Evolutionary conservation across 2,329 filamentous ascomycete genomes (phyloP), one percentile per base, ranked within the genome.

Genomic region (Xylaria sp.): DNA sequence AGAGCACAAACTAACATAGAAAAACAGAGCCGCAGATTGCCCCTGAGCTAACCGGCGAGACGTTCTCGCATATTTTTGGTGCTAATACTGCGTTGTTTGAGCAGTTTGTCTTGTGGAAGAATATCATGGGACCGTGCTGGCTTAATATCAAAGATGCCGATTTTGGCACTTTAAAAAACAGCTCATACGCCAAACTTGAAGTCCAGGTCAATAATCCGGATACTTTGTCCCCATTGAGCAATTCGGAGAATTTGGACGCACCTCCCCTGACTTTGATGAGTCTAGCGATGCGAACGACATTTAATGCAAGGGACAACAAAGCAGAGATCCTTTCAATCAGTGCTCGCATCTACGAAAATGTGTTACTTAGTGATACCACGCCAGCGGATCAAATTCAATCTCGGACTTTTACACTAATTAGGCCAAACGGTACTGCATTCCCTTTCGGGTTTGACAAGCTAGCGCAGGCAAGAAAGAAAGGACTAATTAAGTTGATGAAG

Each of bases 121-220:
- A 97, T 73, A 91, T 99, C 70, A 99, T 97, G 94, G 95, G 95
- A 1, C 95, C 95, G 29, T 98, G 95, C 75, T 99, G 95, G 95
- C 85, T 99, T 46, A 93, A 90, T 73, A 95, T 99, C 57, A 85
- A 93, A 67, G 89, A 90, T 67, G 91, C 91, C 29, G 89, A 97
- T 74, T 97, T 96, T 73, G 84, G 85, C 17, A 83, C 90, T 5
- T 83, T 98, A 68, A 94, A 92, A 76, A 97, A 97, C 70, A 91
- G 93, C 10, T 99, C 95, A 0, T 95, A 96, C 85, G 97, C 95
- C 82, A 98, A 97, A 77, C 86, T 99, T 10, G 95, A 99, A 77
- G 88, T 96, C 49, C 85, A 90, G 69, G 90, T 93, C 47, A 84
- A 86, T 35, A 90, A 93, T 64, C 94, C 95, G 1, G 88, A 90